These are phyloP conservation scores for Taphrina flavorubra DNA, from an alignment of 1,139 yeast genomes.

Conservation along the genomic window DNA sequence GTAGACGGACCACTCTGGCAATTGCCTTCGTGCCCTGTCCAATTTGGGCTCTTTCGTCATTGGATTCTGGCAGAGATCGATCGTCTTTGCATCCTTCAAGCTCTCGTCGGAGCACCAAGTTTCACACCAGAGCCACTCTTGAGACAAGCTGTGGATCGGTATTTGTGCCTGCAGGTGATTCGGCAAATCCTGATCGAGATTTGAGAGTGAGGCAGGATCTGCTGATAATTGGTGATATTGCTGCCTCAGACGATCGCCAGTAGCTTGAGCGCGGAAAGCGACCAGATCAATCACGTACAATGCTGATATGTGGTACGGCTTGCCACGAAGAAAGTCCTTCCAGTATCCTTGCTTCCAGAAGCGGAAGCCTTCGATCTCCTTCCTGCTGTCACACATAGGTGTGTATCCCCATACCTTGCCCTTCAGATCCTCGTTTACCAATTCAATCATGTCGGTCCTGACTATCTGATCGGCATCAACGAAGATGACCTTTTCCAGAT, in stretches of 20 bases:
- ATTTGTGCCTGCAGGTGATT: slow-evolving; percentile 75
- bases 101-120: slow-evolving; percentile 84
- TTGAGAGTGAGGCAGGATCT: slow-evolving; percentile 78
- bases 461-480: slow-evolving; percentile 86
- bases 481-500: slow-evolving; percentile 74
- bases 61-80: slow-evolving; percentile 84
- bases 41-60: slow-evolving; percentile 76
- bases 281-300: slow-evolving; percentile 78
- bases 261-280: slow-evolving; percentile 65
- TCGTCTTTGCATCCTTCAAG: slow-evolving; percentile 68
- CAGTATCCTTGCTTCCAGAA: slow-evolving; percentile 97
- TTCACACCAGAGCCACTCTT: slow-evolving; percentile 92
- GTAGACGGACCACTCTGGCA: slow-evolving; percentile 77
- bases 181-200: slow-evolving; percentile 89
- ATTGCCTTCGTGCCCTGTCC: slow-evolving; percentile 72
- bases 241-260: slow-evolving; percentile 81
- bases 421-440: slow-evolving; percentile 67
- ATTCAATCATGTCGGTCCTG: slow-evolving; percentile 72
- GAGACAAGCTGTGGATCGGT: slow-evolving; percentile 74
- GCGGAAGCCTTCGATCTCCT: slow-evolving; percentile 81
- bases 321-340: slow-evolving; percentile 64
- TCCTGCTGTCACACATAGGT: slow-evolving; percentile 84
- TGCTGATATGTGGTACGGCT: slow-evolving; percentile 79
- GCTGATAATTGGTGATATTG: slow-evolving; percentile 83
- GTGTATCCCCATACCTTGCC: slow-evolving; percentile 86